phyloP scores from a whole-genome alignment of 805 yeast species.

The Lipomyces sp. region DNA sequence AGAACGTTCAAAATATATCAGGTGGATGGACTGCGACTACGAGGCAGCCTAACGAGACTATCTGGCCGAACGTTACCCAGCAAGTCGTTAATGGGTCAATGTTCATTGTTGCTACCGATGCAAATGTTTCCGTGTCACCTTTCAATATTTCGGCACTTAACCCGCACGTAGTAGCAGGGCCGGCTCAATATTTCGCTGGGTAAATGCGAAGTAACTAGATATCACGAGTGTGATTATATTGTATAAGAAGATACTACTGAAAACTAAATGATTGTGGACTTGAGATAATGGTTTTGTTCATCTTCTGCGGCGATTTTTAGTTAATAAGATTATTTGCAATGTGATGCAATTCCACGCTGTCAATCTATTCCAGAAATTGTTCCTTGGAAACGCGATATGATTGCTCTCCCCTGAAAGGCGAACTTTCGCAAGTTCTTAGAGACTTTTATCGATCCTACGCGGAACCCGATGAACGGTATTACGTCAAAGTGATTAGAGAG shows the following conservation, averaged over 20 bases:
- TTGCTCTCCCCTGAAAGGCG: too few relatives aligned
- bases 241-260: too few relatives aligned
- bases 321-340: too few relatives aligned
- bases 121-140: constrained; percentile 21
- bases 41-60: constrained; percentile 15
- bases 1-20: constrained; percentile 10
- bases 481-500: constrained; percentile 77
- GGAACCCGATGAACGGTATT: constrained; percentile 47
- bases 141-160: constrained; percentile 18
- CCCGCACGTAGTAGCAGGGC: constrained; percentile 27
- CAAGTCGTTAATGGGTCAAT: constrained; percentile 22
- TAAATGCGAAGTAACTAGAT: background rate
- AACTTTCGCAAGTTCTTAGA: constrained; percentile 78
- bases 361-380: too few relatives aligned
- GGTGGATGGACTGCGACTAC: constrained; percentile 22
- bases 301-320: too few relatives aligned
- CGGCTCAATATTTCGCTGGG: constrained; percentile 17
- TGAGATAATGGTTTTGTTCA: too few relatives aligned
- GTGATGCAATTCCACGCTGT: too few relatives aligned
- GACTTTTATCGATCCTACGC: constrained; percentile 57
- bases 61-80: constrained; percentile 12
- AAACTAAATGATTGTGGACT: too few relatives aligned
- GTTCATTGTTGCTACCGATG: constrained; percentile 20
- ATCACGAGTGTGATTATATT: background rate
- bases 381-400: too few relatives aligned